phyloP scores from a whole-genome alignment of 1,139 yeast species.

The Suhomyces taliae region DNA sequence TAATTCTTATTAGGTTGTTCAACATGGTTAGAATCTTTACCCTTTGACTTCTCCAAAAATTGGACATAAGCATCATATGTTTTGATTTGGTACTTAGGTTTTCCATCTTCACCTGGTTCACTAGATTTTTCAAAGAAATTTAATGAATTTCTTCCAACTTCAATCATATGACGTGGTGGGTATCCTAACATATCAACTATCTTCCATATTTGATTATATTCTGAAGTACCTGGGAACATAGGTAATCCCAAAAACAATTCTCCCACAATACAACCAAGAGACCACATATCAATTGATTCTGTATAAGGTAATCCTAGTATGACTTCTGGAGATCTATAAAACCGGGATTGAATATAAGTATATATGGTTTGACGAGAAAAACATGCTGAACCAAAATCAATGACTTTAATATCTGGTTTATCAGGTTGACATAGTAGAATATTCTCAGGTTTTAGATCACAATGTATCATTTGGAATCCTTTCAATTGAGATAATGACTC shows the following conservation, averaged over 20 bases:
- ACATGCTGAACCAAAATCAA: conserved; percentile 97
- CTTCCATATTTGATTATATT: conserved; percentile 83
- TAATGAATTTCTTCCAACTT: conserved; percentile 82
- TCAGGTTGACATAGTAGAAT: conserved; percentile 80
- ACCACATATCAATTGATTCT: conserved; percentile 97
- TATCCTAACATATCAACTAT: conserved; percentile 79
- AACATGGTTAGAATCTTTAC: conserved; percentile 38
- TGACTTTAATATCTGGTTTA: conserved; percentile 84
- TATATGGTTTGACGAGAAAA: conserved; percentile 86
- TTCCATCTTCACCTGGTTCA: conserved; percentile 24
- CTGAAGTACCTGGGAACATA: conserved; percentile 92
- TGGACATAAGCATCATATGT: conserved; percentile 41
- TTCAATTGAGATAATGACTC: conserved; percentile 81
- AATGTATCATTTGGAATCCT: conserved; percentile 83
- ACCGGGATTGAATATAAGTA: conserved; percentile 93
- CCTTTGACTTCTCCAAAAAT: conserved; percentile 28
- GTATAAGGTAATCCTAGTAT: conserved; percentile 88
- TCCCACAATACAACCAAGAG: conserved; percentile 93
- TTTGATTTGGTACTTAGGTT: conserved; percentile 34
- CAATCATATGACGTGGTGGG: conserved; percentile 97
- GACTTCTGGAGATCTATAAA: conserved; percentile 95
- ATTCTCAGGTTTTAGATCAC: conserved; percentile 97
- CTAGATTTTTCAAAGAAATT: conserved; percentile 60
- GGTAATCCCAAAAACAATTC: conserved; percentile 93
- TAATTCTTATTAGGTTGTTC: conserved; percentile 87